Evolutionary conservation across 2,329 filamentous ascomycete species (phyloP).

Genomic region (Xylaria sp.): DNA sequence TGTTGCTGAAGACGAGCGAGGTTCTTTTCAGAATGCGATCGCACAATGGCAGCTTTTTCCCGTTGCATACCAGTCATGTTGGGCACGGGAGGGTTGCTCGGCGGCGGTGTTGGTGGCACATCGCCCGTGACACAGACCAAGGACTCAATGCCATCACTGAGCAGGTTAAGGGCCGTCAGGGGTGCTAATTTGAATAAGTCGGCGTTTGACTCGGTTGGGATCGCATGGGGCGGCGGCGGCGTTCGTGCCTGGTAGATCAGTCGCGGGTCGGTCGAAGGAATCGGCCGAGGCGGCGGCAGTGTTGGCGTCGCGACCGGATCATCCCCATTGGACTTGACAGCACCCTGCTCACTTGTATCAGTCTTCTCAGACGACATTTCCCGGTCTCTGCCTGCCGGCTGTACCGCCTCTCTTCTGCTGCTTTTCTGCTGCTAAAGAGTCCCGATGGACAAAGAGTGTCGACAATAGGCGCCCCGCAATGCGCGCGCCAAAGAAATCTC

Average conservation of each 20-base stretch:
- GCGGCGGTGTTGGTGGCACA: conserved; percentile 72
- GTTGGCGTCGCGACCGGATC: conserved; percentile 25
- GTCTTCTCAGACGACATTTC: conserved; percentile 11
- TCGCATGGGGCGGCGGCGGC: conserved; percentile 41
- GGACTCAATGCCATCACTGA: conserved; percentile 66
- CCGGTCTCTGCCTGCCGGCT: background rate
- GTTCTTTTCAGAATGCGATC: conserved; percentile 53
- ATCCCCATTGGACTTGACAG: conserved; percentile 9
- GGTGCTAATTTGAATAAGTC: conserved; percentile 70
- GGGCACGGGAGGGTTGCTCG: conserved; percentile 57
- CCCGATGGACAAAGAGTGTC: background rate
- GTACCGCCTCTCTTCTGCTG: background rate
- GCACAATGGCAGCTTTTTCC: conserved; percentile 56
- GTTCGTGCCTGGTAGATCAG: conserved; percentile 32
- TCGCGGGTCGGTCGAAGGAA: conserved; percentile 35
- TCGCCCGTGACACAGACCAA: conserved; percentile 71
- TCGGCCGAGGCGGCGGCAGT: conserved; percentile 36
- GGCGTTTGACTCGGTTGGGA: conserved; percentile 41
- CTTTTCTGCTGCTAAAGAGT: background rate
- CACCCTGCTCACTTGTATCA: conserved; percentile 9
- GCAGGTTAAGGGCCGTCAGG: conserved; percentile 68
- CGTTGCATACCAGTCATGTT: conserved; percentile 58
- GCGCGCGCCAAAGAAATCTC: background rate
- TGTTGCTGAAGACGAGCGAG: conserved; percentile 39
- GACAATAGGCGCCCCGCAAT: conserved; percentile 1